A percentile compares a stretch with the other conserved stretches of the same genome.
Evolutionary conservation across 139 green algal species (phyloP).

Genomic region (Chlamydomonas sphaeroides): DNA sequence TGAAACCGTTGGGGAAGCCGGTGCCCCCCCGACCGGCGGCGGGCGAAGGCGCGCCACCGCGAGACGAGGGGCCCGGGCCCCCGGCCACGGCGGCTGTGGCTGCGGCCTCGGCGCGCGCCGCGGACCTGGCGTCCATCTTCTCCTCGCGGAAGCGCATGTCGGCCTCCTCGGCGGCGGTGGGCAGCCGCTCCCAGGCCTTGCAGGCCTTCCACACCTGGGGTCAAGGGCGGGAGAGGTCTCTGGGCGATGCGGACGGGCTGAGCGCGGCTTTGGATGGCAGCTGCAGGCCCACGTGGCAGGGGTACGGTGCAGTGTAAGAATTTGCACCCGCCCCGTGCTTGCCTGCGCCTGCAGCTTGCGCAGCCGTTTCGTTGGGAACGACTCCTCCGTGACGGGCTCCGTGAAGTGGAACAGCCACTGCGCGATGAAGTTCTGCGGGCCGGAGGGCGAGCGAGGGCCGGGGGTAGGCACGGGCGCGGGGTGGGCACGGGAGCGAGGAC

Average conservation of each 20-base stretch:
- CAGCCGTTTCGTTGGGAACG: constrained; percentile 10
- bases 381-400: background rate
- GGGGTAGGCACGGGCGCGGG: background rate
- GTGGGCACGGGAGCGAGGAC: background rate
- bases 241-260: too few relatives aligned
- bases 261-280: too few relatives aligned
- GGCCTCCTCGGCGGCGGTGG: constrained; percentile 43
- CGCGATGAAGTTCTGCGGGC: constrained; percentile 46
- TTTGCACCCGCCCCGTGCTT: too few relatives aligned
- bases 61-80: too few relatives aligned
- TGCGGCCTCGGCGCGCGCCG: background rate
- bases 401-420: constrained; percentile 48
- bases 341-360: constrained; percentile 31
- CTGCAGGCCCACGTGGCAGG: too few relatives aligned
- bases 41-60: too few relatives aligned
- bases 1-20: too few relatives aligned
- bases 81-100: background rate
- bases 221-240: too few relatives aligned
- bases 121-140: background rate
- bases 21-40: too few relatives aligned
- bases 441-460: too few relatives aligned
- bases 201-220: constrained; percentile 33
- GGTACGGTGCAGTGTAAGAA: too few relatives aligned
- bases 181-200: constrained; percentile 50
- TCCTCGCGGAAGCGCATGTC: background rate